These are phyloP conservation scores for Circinella minor DNA, from an alignment of 371 early-diverging fungal species.

Conservation along the genomic window DNA sequence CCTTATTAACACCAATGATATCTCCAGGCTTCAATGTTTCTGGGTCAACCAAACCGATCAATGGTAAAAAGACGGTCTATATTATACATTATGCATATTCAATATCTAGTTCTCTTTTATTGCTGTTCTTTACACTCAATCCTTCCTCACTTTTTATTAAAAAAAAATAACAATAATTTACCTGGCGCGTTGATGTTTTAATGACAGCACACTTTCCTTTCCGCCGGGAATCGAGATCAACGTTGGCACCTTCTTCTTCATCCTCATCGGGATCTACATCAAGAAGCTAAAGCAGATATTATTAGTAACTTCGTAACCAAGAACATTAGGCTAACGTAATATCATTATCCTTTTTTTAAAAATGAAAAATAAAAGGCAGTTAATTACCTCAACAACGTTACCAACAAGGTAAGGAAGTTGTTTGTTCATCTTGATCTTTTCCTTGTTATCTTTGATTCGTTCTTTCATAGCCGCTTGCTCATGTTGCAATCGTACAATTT, in stretches of 20 bases:
- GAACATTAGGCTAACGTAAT: too few species aligned
- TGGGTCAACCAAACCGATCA: constrained; percentile 97
- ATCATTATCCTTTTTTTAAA: too few species aligned
- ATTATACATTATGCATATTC: not conserved
- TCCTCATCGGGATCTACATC: constrained; percentile 91
- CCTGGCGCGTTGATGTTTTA: constrained; percentile 96
- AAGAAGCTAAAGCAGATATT: constrained; percentile 65
- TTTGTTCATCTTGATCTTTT: constrained; percentile 99
- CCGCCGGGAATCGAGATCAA: constrained; percentile 90
- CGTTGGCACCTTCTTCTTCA: constrained; percentile 93
- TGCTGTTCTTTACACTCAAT: too few species aligned
- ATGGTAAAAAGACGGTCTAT: constrained; percentile 95
- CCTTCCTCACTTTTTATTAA: too few species aligned
- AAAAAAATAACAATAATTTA: constrained; percentile 25
- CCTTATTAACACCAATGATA: constrained; percentile 99
- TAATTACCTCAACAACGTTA: constrained; percentile 95
- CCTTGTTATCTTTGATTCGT: constrained; percentile 98
- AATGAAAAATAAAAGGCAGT: too few species aligned
- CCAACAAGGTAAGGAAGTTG: constrained; percentile 99
- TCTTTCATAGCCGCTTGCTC: constrained; percentile 92
- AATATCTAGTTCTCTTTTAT: too few species aligned
- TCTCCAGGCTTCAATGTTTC: constrained; percentile 97
- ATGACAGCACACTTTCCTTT: constrained; percentile 98
- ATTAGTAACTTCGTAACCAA: not conserved
- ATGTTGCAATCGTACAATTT: constrained; percentile 84